Percentiles rank a stretch among this genome's conserved stretches.
Conservation (phyloP, 2,329 filamentous ascomycete species). For the Fusarium sp. region DNA sequence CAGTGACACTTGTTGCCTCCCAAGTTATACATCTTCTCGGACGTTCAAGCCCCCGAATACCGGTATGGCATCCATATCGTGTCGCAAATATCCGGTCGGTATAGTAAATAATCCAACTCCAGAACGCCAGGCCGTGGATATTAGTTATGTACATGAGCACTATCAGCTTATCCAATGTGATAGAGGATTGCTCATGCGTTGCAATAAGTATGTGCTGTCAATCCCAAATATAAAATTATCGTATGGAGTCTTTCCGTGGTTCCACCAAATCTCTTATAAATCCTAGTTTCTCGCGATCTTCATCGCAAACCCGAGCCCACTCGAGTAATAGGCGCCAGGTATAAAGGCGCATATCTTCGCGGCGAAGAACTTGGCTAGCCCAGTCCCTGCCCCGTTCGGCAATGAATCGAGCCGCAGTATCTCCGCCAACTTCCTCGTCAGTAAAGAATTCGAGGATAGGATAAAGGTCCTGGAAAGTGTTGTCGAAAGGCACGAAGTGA, state of each 20-base stretch:
- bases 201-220: slow-evolving; percentile 23
- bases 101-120: slow-evolving; percentile 36
- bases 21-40: slow-evolving; percentile 8
- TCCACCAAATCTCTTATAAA: slow-evolving; percentile 59
- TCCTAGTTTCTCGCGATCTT: slow-evolving; percentile 58
- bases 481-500: slow-evolving; percentile 80
- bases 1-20: slow-evolving; percentile 14
- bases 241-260: slow-evolving; percentile 35
- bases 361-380: slow-evolving; percentile 71
- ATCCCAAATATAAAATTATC: slow-evolving; percentile 14
- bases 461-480: slow-evolving; percentile 75
- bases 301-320: slow-evolving; percentile 65
- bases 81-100: slow-evolving; percentile 17
- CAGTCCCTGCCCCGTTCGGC: slow-evolving; percentile 71
- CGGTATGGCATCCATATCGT: slow-evolving; percentile 33
- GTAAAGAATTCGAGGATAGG: slow-evolving; percentile 75
- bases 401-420: slow-evolving; percentile 70
- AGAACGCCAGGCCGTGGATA: slow-evolving; percentile 47
- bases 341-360: slow-evolving; percentile 77
- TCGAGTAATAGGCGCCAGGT: slow-evolving; percentile 72
- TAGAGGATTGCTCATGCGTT: slow-evolving; percentile 20
- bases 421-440: slow-evolving; percentile 61
- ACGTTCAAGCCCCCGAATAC: slow-evolving; percentile 9
- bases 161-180: neutral
- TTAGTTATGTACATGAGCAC: slow-evolving; percentile 42